These are phyloP conservation scores for Pisolithus thermaeus DNA, from an alignment of 1,284 basidiomycete species.

Conservation along the genomic window DNA sequence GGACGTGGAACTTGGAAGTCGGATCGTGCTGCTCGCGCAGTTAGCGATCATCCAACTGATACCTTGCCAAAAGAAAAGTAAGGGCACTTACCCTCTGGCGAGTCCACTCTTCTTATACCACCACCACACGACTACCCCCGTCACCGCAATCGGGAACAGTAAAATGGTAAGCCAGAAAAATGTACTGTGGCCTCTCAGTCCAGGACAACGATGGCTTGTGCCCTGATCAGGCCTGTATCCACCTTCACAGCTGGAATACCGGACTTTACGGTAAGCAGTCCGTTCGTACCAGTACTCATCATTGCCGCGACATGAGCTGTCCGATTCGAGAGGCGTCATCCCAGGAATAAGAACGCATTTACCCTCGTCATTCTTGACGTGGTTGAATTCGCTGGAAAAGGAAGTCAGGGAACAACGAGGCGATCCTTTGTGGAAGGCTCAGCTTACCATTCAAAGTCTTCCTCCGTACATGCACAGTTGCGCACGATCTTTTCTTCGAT, in stretches of 20 bases:
- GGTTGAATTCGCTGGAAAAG: slow-evolving; percentile 78
- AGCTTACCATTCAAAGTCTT: slow-evolving; percentile 91
- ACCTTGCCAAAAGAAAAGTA: background rate
- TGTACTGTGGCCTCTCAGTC: slow-evolving; percentile 60
- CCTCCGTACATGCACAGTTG: slow-evolving; percentile 66
- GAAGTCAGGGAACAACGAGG: background rate
- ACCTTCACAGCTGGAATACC: slow-evolving; percentile 78
- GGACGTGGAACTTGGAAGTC: slow-evolving; percentile 56
- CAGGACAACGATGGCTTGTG: slow-evolving; percentile 69
- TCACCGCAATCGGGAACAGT: slow-evolving; percentile 68
- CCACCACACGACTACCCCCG: slow-evolving; percentile 71
- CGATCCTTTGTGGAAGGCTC: background rate
- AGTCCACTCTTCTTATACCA: slow-evolving; percentile 69
- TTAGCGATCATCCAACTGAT: background rate
- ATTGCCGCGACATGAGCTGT: slow-evolving; percentile 57
- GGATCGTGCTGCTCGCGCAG: slow-evolving; percentile 54
- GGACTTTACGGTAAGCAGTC: slow-evolving; percentile 84
- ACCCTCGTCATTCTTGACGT: slow-evolving; percentile 61
- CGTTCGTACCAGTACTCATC: slow-evolving; percentile 87
- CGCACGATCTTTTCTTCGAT: slow-evolving; percentile 49
- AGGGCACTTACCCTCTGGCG: slow-evolving; percentile 57
- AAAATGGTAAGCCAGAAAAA: slow-evolving; percentile 83
- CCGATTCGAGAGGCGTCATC: slow-evolving; percentile 52
- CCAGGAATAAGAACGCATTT: slow-evolving; percentile 74
- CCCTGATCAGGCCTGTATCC: slow-evolving; percentile 74